Conservation (phyloP, 2,329 filamentous ascomycete species). For the Xylaria sp. region DNA sequence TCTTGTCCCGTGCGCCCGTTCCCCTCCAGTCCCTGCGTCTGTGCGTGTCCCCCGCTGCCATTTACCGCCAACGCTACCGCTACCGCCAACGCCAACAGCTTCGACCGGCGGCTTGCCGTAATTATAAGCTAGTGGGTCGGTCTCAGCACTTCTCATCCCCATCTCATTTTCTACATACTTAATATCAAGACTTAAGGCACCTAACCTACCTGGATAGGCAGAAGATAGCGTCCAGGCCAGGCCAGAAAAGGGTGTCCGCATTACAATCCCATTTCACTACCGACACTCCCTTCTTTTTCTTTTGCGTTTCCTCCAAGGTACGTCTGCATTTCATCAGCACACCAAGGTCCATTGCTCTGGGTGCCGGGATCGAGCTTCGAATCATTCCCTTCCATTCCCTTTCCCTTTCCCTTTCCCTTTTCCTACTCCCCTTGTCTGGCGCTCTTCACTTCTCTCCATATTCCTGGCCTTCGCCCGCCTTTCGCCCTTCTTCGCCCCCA, state of each 20-base stretch:
- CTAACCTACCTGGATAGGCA: background rate
- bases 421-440: background rate
- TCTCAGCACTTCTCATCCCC: slow-evolving; percentile 22
- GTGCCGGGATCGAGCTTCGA: slow-evolving; percentile 16
- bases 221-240: slow-evolving; percentile 6
- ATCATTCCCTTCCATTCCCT: background rate
- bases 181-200: no score
- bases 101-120: slow-evolving; percentile 10
- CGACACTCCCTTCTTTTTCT: slow-evolving; percentile 25
- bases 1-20: background rate
- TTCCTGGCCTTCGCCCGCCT: background rate
- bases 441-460: background rate
- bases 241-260: slow-evolving; percentile 29
- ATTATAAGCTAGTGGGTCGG: slow-evolving; percentile 31
- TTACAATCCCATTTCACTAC: slow-evolving; percentile 36
- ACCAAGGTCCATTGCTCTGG: background rate
- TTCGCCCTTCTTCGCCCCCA: slow-evolving; percentile 5
- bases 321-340: slow-evolving; percentile 3
- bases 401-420: background rate
- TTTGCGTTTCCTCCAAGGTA: slow-evolving; percentile 24
- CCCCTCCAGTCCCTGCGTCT: background rate
- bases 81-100: background rate
- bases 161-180: background rate
- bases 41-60: background rate
- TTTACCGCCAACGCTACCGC: background rate